phyloP scores from a whole-genome alignment of 148 eudicot species.

The Vaccinium myrtillus region DNA sequence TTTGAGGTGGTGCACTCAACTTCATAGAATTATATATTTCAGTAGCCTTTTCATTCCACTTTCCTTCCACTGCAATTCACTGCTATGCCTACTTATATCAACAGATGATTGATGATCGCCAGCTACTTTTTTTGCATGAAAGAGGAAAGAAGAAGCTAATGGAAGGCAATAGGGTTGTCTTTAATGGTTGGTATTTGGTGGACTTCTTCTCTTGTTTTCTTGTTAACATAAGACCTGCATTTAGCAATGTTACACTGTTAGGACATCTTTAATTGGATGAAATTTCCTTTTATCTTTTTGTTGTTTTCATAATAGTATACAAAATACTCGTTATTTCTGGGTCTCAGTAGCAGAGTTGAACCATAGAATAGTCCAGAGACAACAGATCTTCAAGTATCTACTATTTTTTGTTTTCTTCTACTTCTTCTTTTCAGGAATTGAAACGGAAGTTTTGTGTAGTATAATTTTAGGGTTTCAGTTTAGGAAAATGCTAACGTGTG shows the following conservation, averaged over 20 bases:
- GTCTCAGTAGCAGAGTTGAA: background rate
- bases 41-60: background rate
- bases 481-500: too few relatives aligned
- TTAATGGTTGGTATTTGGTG: slow-evolving; percentile 50
- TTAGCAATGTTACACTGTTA: background rate
- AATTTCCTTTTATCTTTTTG: background rate
- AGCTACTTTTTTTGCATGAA: slow-evolving; percentile 65
- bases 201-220: background rate
- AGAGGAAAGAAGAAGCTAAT: slow-evolving; percentile 82
- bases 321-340: background rate
- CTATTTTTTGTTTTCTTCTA: background rate
- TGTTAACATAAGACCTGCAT: background rate
- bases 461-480: too few relatives aligned
- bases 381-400: background rate
- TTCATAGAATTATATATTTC: background rate
- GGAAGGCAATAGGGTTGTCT: slow-evolving; percentile 71
- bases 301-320: background rate
- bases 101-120: slow-evolving; percentile 66
- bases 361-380: background rate
- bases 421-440: background rate
- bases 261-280: background rate
- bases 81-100: slow-evolving; percentile 16
- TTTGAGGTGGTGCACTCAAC: slow-evolving; percentile 63
- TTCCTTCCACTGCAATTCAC: background rate
- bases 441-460: background rate